Evolutionary conservation across 2,329 filamentous ascomycete species (phyloP).

Genomic region (Sporothrix pseudoabietina): DNA sequence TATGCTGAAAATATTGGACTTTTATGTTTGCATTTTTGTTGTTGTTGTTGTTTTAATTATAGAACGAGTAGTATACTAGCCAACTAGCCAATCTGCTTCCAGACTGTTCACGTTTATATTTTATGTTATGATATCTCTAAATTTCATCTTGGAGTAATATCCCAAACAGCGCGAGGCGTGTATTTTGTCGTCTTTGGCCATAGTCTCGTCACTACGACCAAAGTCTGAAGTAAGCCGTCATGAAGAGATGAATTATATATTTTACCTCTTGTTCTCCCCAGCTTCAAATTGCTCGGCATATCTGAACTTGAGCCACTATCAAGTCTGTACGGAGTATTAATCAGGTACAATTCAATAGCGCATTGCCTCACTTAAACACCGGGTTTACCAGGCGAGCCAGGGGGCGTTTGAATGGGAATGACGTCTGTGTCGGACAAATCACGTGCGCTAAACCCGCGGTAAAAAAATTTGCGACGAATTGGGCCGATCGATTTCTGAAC

Average conservation of each 20-base stretch:
- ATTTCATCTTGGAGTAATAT: not conserved
- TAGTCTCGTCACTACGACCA: too few species aligned
- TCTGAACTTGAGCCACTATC: too few species aligned
- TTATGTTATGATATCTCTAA: not conserved
- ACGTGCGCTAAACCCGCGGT: constrained; percentile 17
- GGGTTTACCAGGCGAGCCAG: not conserved
- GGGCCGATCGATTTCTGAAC: constrained; percentile 1
- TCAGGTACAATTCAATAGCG: not conserved
- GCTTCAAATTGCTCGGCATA: too few species aligned
- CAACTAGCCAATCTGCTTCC: not conserved
- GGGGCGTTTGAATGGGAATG: not conserved
- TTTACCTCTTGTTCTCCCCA: too few species aligned
- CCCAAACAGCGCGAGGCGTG: not conserved
- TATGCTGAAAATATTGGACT: not conserved
- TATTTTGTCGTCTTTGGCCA: too few species aligned
- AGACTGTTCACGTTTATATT: not conserved
- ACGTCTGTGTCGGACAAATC: not conserved
- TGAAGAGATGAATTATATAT: too few species aligned
- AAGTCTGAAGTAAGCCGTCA: too few species aligned
- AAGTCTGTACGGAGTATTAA: too few species aligned
- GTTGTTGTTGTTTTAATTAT: not conserved
- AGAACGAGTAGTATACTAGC: not conserved
- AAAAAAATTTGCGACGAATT: constrained; percentile 28
- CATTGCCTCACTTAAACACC: not conserved
- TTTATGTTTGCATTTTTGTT: not conserved